Base-by-base conservation (phyloP, 139 green algal genomes). In the Micromonas pusilla region DNA sequence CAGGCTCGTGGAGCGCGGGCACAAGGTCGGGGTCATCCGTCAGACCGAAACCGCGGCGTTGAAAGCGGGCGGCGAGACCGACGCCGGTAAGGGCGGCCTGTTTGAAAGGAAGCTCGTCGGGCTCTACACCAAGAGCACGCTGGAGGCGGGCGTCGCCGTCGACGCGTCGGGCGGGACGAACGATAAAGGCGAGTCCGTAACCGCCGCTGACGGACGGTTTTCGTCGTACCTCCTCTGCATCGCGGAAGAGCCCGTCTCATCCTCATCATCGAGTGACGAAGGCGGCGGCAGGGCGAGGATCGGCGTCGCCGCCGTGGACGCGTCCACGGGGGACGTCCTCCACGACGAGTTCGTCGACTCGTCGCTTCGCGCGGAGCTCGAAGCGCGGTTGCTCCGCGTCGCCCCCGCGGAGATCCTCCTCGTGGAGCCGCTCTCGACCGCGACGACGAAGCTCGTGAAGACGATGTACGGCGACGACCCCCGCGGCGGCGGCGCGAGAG, bases 61-160 rank as follows among this genome's bases (percentile, higher is more conserved):
- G 39, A 98, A 98, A 84, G 79, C 81, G 4, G 80, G 81, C 0
- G 84, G 85, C 4, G 62, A 83, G 76, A 96, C 89, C 70, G 65
- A 39, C n/a, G 65, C n/a, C 3, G 33, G 33, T 39, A 80, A 82
- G 30, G 67, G 65, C 39, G 86, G 85, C 0, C 87, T 89, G 28
- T 98, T 98, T 76, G 81, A 81, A 53, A 84, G 93, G 13, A 38
- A 83, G 32, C 73, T 98, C 26, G 92, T 91, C 0, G 92, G 85
- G 0, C 60, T 97, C 2, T 96, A 95, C 86, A 97, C 92, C 3
- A 77, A 83, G 6, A 89, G 90, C 37, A 98, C 93, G 2, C 85
- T 98, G 28, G 92, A 97, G 25, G 80, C 54, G n/a, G 30, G 73
- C 23, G 73, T 45, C 52, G 71, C 38, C 30, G 52, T 82, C 3